phyloP scores from a whole-genome alignment of 768 basidiomycete genomes.

The Mycena leptocephala region DNA sequence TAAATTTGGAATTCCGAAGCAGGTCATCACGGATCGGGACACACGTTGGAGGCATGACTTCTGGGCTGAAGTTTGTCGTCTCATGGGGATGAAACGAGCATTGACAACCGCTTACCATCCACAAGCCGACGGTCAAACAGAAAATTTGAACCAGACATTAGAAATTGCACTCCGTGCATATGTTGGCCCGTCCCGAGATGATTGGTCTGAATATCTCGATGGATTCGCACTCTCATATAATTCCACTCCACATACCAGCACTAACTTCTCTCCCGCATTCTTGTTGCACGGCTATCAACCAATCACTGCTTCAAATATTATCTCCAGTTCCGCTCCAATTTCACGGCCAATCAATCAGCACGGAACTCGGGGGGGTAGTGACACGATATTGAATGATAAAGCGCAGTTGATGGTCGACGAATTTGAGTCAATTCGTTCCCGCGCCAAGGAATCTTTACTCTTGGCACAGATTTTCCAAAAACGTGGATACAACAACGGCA shows the following conservation, averaged over 20 bases:
- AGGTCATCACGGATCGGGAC: background rate
- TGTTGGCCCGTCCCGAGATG: background rate
- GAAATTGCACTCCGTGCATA: background rate
- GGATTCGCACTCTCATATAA: background rate
- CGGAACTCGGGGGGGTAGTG: background rate
- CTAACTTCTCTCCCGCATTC: background rate
- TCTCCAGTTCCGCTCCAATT: background rate
- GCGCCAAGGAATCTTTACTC: background rate
- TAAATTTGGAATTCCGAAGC: background rate
- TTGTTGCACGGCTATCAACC: background rate
- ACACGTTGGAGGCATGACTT: background rate
- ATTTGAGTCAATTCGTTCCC: background rate
- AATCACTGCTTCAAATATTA: background rate
- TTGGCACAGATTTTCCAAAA: slow-evolving; percentile 26
- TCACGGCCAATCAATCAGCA: too few species aligned
- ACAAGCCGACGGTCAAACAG: background rate
- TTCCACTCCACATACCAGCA: background rate
- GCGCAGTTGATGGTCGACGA: slow-evolving; percentile 1
- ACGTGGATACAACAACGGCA: slow-evolving; percentile 31
- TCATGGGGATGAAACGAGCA: slow-evolving; percentile 10
- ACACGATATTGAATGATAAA: background rate
- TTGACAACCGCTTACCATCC: slow-evolving; percentile 2
- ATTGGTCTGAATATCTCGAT: background rate
- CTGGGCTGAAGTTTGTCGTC: background rate
- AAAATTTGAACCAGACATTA: background rate